phyloP scores from a whole-genome alignment of 2,329 filamentous ascomycete genomes.

The Aureobasidium pullulans region DNA sequence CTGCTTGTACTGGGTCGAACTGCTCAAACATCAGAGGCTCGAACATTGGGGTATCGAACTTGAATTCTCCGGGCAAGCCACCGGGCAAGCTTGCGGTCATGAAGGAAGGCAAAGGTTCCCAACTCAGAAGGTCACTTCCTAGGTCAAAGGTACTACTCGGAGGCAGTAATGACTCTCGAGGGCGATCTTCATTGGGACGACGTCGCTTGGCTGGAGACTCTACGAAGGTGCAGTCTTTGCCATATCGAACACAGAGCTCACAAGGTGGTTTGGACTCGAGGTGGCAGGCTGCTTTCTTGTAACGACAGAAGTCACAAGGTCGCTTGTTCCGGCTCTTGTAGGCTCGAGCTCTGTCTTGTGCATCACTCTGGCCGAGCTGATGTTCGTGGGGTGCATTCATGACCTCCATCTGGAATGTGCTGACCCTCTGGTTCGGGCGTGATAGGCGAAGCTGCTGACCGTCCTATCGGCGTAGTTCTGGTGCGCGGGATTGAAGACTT shows the following conservation, averaged over 20 bases:
- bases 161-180: slow-evolving; percentile 4
- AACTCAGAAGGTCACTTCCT: slow-evolving; percentile 12
- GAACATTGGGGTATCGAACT: slow-evolving; percentile 8
- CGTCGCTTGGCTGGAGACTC: slow-evolving; percentile 30
- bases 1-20: slow-evolving; percentile 13
- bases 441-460: slow-evolving; percentile 3
- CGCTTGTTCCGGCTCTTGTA: slow-evolving; percentile 33
- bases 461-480: background rate
- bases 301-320: slow-evolving; percentile 42
- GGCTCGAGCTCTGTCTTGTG: slow-evolving; percentile 24
- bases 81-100: background rate
- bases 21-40: slow-evolving; percentile 13
- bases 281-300: slow-evolving; percentile 39
- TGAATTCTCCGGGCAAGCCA: slow-evolving; percentile 3
- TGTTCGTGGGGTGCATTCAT: background rate
- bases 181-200: slow-evolving; percentile 24
- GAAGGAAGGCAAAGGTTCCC: slow-evolving; percentile 12
- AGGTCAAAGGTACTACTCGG: slow-evolving; percentile 11
- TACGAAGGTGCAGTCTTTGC: slow-evolving; percentile 39
- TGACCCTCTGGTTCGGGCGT: background rate
- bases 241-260: slow-evolving; percentile 36
- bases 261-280: slow-evolving; percentile 37
- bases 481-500: background rate
- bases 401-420: slow-evolving; percentile 7
- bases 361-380: background rate